These are phyloP conservation scores for Botryotinia narcissicola DNA, from an alignment of 2,329 filamentous ascomycete genomes.

Conservation along the genomic window DNA sequence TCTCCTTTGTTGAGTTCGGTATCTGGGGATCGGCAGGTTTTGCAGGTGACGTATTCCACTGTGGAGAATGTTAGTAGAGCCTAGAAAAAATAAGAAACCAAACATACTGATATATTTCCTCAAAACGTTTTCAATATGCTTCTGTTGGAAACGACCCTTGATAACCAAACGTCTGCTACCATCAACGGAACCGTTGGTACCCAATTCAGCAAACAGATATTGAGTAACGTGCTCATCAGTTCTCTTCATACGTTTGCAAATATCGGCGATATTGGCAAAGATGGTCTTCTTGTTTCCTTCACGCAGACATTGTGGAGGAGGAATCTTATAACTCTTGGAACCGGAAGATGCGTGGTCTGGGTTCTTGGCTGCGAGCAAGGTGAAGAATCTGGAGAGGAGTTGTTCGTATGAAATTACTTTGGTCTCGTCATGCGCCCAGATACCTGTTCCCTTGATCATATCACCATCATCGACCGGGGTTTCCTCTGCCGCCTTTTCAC, in stretches of 20 bases:
- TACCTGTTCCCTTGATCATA: constrained; percentile 41
- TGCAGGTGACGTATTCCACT: constrained; percentile 97
- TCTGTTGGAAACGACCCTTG: constrained; percentile 99
- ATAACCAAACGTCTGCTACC: constrained; percentile 91
- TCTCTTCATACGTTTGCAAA: constrained; percentile 99
- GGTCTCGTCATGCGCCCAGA: constrained; percentile 41
- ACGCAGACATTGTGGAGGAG: constrained; percentile 94
- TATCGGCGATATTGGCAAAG: constrained; percentile 98
- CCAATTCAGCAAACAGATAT: constrained; percentile 96
- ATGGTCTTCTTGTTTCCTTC: constrained; percentile 99
- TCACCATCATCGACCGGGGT: constrained; percentile 36
- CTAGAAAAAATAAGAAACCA: constrained; percentile 35
- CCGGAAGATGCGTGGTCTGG: constrained; percentile 89
- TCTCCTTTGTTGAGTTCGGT: constrained; percentile 98
- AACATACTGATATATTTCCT: constrained; percentile 87
- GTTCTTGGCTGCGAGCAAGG: constrained; percentile 90
- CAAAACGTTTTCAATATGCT: constrained; percentile 97
- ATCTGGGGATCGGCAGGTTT: constrained; percentile 92
- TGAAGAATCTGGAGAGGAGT: constrained; percentile 90
- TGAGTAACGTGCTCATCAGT: constrained; percentile 96
- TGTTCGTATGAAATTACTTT: constrained; percentile 74
- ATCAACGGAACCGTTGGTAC: constrained; percentile 93
- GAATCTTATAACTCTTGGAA: constrained; percentile 97
- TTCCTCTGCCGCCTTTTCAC: constrained; percentile 27
- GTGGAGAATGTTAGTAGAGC: constrained; percentile 28